Percentiles rank a stretch among this genome's conserved stretches.
These are phyloP conservation scores for Porphyrellus cyaneotinctus DNA, from an alignment of 768 basidiomycete species.

Conservation along the genomic window DNA sequence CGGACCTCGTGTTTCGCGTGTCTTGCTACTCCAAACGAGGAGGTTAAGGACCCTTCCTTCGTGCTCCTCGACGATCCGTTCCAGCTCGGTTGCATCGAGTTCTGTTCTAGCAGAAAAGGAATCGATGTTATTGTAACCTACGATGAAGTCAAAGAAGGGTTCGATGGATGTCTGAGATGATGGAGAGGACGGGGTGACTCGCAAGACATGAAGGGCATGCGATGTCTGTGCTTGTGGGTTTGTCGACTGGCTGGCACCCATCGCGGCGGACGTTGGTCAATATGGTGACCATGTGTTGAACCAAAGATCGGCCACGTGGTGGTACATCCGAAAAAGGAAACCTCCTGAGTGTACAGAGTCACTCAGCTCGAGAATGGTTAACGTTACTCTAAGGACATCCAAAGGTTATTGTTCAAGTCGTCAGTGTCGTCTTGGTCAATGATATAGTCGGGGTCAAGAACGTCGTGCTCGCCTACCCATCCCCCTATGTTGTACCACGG, in stretches of 20 bases:
- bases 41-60: slow-evolving; percentile 69
- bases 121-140: slow-evolving; percentile 77
- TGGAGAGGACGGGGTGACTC: slow-evolving; percentile 86
- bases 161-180: slow-evolving; percentile 81
- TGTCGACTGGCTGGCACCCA: slow-evolving; percentile 76
- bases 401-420: too few species aligned
- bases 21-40: slow-evolving; percentile 83
- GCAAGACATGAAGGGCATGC: slow-evolving; percentile 78
- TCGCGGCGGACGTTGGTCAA: slow-evolving; percentile 21
- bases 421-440: too few species aligned
- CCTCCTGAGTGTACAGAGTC: neutral
- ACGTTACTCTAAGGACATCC: too few species aligned
- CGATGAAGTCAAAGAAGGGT: slow-evolving; percentile 95
- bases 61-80: slow-evolving; percentile 77
- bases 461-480: too few species aligned
- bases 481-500: too few species aligned
- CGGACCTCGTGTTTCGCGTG: slow-evolving; percentile 63
- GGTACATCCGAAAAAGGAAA: slow-evolving; percentile 10
- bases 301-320: slow-evolving; percentile 3
- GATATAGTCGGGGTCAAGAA: too few species aligned
- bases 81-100: slow-evolving; percentile 68
- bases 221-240: slow-evolving; percentile 32
- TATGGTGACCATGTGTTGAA: neutral
- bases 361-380: too few species aligned
- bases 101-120: slow-evolving; percentile 42